Evolutionary conservation across 768 basidiomycete genomes (phyloP), one percentile per base, ranked within the genome.

Genomic region (Kwoniella heveanensis): DNA sequence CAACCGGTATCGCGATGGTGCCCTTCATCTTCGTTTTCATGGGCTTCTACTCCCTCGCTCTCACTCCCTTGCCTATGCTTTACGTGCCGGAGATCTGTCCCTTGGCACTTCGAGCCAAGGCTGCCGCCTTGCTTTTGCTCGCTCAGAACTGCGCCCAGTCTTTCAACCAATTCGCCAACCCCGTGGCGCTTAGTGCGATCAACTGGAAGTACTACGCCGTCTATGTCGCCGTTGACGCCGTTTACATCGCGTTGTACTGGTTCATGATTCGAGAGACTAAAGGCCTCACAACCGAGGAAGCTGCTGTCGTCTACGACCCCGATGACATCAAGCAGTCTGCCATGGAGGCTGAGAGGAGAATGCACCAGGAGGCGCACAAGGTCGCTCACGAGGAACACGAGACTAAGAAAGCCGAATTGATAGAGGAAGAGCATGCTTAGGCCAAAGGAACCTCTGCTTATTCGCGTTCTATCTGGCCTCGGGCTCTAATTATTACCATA

Each of bases 131-230:
- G 21, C 51, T 60, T 19, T 22, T 60, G 25, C 50, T 62, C 19
- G 27, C 59, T 6, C 65, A 66, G 32, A 61, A 62, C 26, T 46
- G 56, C 46, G 56, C 61, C 17, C 58, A 56, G 26, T 60, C 66
- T 2, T 73, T 73, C 64, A 72, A 70, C 62, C 70, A 71, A 57
- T 73, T 68, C 58, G 72, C 66, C 60, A 74, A 71, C 58, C 62
- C 68, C 1, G 62, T 71, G 19, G 67, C 68, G 6, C 59, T 74
- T 10, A 37, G 15, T 1, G 62, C 65, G 2, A 67, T 71, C 57
- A 65, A 63, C 21, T 77, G 75, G 71, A 72, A 64, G 47, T 76
- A 71, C 53, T 65, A 65, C 32, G 55, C 48, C 27, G 57, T 65
- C 30, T 65, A 65, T 52, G 52, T 60, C 29, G 64, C 15, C 46